Base-by-base conservation (phyloP, 495 filamentous ascomycete genomes). In the Xylaria cubensis region DNA sequence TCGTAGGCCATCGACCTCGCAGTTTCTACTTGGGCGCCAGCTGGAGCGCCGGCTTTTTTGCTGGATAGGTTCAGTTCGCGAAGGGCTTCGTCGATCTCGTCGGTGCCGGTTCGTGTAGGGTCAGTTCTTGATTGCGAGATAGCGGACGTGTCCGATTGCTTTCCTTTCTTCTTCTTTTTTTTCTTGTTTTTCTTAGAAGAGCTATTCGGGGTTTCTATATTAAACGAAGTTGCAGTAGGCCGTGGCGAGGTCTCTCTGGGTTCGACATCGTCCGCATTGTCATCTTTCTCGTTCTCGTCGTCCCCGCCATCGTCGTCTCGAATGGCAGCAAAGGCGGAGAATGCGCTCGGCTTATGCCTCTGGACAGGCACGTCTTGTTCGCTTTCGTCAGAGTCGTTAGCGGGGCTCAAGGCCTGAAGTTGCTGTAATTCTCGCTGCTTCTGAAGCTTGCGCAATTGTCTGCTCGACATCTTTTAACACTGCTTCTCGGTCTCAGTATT, bases 31-130 rank as follows among this genome's bases (percentile, higher is more conserved):
- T 72, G 53, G 10, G 70, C 46, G 53, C 56, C 69, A 50, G 63
- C 29, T 3, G 66, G 26, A 24, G 56, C 70, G 8, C 26, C 48
- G 10, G 75, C 39, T 1, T 74, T 67, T 21, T 76, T 53, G 21
- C 77, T 59, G 21, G 79, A 77, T 6, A 88, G 72, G 55, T 83
- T 81, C 55, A 98, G 84, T 72, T 92, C 89, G 68, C 87, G 86
- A 51, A 98, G 81, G 1, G 92, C 94, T 64, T 83, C 82, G 78
- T 98, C 95, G 68, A 98, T 97, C 72, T 98, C 95, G 76, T 97
- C 94, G 13, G 87, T 79, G 7, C 75, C 84, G 58, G 83, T 80
- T 12, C 78, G 76, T 21, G 73, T 53, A 32, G 75, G 65, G n/a
- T 75, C 71, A 7, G 71, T n/a, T 6, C 70, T 74, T 21, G 73